These are phyloP conservation scores for Pythium dissimile DNA, from an alignment of 352 stramenopile species.

Conservation along the genomic window DNA sequence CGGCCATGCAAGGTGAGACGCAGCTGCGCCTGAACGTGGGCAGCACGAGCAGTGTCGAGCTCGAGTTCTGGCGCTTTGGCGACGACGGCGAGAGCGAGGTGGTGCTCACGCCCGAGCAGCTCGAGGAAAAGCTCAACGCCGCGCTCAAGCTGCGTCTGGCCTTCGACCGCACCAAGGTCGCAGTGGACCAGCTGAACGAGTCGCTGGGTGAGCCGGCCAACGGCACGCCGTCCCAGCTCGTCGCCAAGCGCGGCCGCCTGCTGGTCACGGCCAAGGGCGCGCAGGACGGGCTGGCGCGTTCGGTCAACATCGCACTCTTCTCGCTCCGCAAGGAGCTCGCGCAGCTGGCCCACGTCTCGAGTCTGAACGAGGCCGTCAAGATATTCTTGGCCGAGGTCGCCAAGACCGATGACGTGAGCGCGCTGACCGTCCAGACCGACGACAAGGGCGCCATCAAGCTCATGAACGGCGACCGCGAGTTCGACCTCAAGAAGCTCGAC, in stretches of 20 bases:
- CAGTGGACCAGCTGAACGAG: slow-evolving; percentile 31
- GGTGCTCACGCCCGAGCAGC: slow-evolving; percentile 22
- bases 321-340: slow-evolving; percentile 42
- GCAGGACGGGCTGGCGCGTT: slow-evolving; percentile 24
- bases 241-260: slow-evolving; percentile 35
- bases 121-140: slow-evolving; percentile 21
- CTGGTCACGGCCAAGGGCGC: slow-evolving; percentile 26
- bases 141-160: slow-evolving; percentile 22
- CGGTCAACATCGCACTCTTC: slow-evolving; percentile 32
- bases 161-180: slow-evolving; percentile 22
- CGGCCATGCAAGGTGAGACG: slow-evolving; percentile 45
- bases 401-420: slow-evolving; percentile 39
- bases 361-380: slow-evolving; percentile 30
- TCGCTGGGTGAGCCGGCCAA: slow-evolving; percentile 31
- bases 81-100: slow-evolving; percentile 43
- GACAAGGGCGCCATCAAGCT: slow-evolving; percentile 41
- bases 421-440: slow-evolving; percentile 30
- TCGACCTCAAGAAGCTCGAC: slow-evolving; percentile 44
- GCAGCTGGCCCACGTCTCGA: slow-evolving; percentile 30
- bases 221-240: slow-evolving; percentile 24
- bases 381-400: slow-evolving; percentile 41
- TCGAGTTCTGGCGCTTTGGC: slow-evolving; percentile 47
- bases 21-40: slow-evolving; percentile 35
- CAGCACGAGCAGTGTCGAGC: slow-evolving; percentile 13
- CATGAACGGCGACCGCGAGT: slow-evolving; percentile 39